Percentiles rank a stretch among this genome's conserved stretches.
phyloP scores from a whole-genome alignment of 2,329 filamentous ascomycete species.

The Aspergillus hiratsukae region DNA sequence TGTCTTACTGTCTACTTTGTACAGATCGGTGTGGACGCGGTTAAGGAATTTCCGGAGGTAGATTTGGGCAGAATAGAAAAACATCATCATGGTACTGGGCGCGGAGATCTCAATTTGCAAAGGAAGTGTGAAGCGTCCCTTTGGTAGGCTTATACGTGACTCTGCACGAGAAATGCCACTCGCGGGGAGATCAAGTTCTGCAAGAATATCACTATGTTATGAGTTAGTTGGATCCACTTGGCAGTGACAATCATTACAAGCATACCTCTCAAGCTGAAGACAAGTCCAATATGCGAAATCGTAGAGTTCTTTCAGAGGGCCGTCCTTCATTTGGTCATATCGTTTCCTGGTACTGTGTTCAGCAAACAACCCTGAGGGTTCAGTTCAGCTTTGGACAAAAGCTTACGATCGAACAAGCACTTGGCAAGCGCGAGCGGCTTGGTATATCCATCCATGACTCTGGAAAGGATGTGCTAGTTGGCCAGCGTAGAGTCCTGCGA shows the following conservation, averaged over 20 bases:
- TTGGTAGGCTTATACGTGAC: constrained; percentile 38
- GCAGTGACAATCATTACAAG: background rate
- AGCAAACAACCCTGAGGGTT: background rate
- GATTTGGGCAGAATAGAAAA: constrained; percentile 59
- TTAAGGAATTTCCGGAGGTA: constrained; percentile 56
- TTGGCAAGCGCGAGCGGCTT: constrained; percentile 58
- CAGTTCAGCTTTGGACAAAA: background rate
- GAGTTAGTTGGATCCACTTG: too few species aligned
- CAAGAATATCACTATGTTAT: constrained; percentile 67
- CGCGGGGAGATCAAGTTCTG: constrained; percentile 67
- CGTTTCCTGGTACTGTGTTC: constrained; percentile 24
- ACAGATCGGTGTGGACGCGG: constrained; percentile 52
- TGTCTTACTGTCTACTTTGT: constrained; percentile 39
- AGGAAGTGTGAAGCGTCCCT: constrained; percentile 30
- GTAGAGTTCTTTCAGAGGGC: constrained; percentile 54
- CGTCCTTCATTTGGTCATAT: constrained; percentile 29
- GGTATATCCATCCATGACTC: constrained; percentile 68
- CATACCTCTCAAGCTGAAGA: constrained; percentile 80
- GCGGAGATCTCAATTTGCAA: constrained; percentile 29
- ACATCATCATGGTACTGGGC: constrained; percentile 43
- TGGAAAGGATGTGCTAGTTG: constrained; percentile 83
- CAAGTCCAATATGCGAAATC: constrained; percentile 88
- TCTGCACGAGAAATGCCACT: constrained; percentile 58
- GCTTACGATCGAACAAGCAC: constrained; percentile 68
- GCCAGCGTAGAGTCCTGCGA: constrained; percentile 83